Base-by-base conservation (phyloP, 352 stramenopile species). In the Thraustochytrium sp. region DNA sequence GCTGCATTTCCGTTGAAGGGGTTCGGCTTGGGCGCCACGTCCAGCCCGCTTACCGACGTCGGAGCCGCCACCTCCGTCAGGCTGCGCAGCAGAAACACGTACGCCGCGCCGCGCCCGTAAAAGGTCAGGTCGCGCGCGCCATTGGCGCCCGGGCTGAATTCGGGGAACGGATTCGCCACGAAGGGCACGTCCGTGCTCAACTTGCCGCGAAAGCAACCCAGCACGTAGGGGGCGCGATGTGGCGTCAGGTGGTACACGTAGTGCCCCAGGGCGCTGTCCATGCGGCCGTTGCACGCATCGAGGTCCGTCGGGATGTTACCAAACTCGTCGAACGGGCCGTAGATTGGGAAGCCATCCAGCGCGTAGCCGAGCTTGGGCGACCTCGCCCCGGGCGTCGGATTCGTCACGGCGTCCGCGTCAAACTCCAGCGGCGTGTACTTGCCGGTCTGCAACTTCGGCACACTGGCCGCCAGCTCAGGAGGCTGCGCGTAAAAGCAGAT, bases 211-310 rank as follows among this genome's bases (percentile, higher is more conserved):
- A 73, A 83, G 38, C 75, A 84, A 5, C 75, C 75, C 21, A 84
- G 18, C 18, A 84, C 23, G 56, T 84, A 84, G 1, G 75, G 75
- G 1, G 34, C 61, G 13, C 29, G 13, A 11, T 54, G 26, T 8
- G 75, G 75, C 9, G 75, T 84, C 5, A 84, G 85, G 31, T 84
- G 75, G 56, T 84, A 84, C 11, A 84, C 59, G 42, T 80, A 75
- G 29, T 49, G 23, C 5, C 49, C 40, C 5, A 84, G 26, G 2
- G 29, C 42, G 3, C 4, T 38, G 61, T 84, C 75, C 8, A 82
- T 44, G 18, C 75, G 40, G 3, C 75, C 61, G 8, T 84, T 84
- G 59, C 75, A 84, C 16, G n/a, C 75, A 29, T 84, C 75, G 18
- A 84, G 59, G 46, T 84, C 75, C 4, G n/a, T 83, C 0, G 75